Evolutionary conservation across 805 yeast genomes (phyloP).

Genomic region (Yarrowia keelungensis): DNA sequence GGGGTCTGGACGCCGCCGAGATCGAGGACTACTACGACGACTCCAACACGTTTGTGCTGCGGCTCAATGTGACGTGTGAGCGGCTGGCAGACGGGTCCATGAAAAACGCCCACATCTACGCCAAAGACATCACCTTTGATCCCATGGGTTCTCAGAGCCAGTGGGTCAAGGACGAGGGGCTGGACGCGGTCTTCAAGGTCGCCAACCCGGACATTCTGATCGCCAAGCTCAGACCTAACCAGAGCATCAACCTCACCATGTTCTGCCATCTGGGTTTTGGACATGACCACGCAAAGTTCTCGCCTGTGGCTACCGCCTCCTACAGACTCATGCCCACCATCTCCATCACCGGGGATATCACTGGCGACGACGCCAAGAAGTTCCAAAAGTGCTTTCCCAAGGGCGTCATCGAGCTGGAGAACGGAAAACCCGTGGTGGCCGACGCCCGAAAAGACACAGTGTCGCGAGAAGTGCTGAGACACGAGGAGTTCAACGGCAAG

Average conservation of each 20-base stretch:
- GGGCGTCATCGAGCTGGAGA: constrained; percentile 83
- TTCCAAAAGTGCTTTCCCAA: constrained; percentile 91
- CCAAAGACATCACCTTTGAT: constrained; percentile 85
- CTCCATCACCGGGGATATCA: constrained; percentile 65
- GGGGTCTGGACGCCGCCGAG: constrained; percentile 41
- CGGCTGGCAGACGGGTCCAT: constrained; percentile 83
- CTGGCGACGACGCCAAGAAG: constrained; percentile 75
- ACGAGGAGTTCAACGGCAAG: constrained; percentile 85
- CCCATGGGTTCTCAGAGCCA: constrained; percentile 90
- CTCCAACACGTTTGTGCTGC: constrained; percentile 87
- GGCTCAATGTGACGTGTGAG: constrained; percentile 82
- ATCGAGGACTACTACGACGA: constrained; percentile 43
- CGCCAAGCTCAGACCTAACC: constrained; percentile 96
- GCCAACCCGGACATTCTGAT: constrained; percentile 87
- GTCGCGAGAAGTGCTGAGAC: constrained; percentile 93
- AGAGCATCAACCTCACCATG: constrained; percentile 87
- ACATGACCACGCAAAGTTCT: constrained; percentile 94
- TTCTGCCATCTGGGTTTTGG: constrained; percentile 94
- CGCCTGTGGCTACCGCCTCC: constrained; percentile 97
- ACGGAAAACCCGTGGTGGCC: constrained; percentile 74
- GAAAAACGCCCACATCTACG: constrained; percentile 84
- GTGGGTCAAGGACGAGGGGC: constrained; percentile 61
- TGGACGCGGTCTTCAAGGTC: constrained; percentile 62
- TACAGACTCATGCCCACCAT: constrained; percentile 91
- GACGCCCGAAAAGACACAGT: constrained; percentile 97